A percentile compares a stretch with the other conserved stretches of the same genome.
These are phyloP conservation scores for Cladosporium sphaerospermum DNA, from an alignment of 2,329 filamentous ascomycete species.

Conservation along the genomic window DNA sequence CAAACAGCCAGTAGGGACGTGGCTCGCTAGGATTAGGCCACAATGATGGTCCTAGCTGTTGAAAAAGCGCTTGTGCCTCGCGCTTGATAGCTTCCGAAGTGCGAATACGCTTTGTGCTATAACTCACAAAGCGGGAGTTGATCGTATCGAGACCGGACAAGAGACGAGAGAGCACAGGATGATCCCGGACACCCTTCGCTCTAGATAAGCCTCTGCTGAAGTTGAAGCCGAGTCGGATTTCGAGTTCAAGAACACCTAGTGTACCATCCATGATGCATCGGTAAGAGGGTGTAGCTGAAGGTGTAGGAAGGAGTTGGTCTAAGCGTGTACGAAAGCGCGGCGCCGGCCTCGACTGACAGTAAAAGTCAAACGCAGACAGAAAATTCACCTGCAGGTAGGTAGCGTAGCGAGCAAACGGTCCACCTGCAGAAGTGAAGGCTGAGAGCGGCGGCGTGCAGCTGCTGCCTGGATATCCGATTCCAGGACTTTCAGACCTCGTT, in stretches of 20 bases:
- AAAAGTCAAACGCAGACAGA: no score
- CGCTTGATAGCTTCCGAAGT: neutral
- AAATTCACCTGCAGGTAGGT: no score
- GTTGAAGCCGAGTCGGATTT: neutral
- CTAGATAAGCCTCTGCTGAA: neutral
- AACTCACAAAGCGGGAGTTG: neutral
- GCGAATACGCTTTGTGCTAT: neutral
- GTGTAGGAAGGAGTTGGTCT: neutral
- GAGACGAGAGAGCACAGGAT: neutral
- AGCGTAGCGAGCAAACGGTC: no score
- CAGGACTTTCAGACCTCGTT: no score
- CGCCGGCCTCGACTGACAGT: no score
- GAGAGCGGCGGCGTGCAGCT: no score
- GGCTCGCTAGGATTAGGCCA: neutral
- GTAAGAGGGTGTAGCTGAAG: neutral
- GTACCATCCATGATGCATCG: neutral
- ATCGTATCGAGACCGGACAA: neutral
- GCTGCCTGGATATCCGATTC: no score
- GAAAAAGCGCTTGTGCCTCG: neutral
- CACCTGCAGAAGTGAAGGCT: no score
- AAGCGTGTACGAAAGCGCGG: neutral
- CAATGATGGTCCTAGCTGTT: neutral
- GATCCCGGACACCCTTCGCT: neutral
- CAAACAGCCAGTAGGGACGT: neutral
- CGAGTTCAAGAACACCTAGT: neutral